Conservation (phyloP, 441 rosid species). For the Aquilaria agallochum region DNA sequence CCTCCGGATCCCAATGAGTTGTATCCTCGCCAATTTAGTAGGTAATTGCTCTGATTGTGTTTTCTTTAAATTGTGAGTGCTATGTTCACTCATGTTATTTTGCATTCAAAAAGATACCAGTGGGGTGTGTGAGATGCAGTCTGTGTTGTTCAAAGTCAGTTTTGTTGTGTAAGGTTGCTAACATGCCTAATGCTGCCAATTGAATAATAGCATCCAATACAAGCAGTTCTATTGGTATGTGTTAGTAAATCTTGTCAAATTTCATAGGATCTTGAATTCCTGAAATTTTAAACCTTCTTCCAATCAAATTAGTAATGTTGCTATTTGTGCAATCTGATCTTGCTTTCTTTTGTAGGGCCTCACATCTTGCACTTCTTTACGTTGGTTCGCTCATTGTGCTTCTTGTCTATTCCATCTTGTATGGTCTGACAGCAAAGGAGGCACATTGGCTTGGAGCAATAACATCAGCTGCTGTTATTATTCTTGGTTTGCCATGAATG, state of each 20-base stretch:
- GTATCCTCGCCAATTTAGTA: constrained; percentile 95
- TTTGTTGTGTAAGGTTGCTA: too few relatives aligned
- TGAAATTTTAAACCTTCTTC: constrained; percentile 9
- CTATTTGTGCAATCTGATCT: constrained; percentile 10
- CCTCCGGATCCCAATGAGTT: constrained; percentile 97
- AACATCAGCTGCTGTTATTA: constrained; percentile 94
- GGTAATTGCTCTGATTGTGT: constrained; percentile 38
- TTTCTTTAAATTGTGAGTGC: constrained; percentile 1
- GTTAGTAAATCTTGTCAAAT: too few relatives aligned
- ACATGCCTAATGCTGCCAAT: too few relatives aligned
- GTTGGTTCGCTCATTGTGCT: constrained; percentile 87
- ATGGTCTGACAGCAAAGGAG: constrained; percentile 96
- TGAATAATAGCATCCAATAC: too few relatives aligned
- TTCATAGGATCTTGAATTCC: background rate
- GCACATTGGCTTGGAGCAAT: constrained; percentile 98
- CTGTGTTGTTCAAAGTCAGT: too few relatives aligned
- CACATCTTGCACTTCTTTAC: constrained; percentile 96
- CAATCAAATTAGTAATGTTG: constrained; percentile 7
- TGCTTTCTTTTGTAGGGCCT: constrained; percentile 62
- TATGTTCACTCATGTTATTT: too few relatives aligned
- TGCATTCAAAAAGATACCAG: too few relatives aligned
- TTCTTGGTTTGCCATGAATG: constrained; percentile 63
- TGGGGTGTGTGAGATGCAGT: too few relatives aligned
- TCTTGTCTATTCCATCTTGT: constrained; percentile 87
- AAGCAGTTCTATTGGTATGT: too few relatives aligned